Evolutionary conservation across 2,329 filamentous ascomycete species (phyloP).

Genomic region (Cryphonectria japonica): DNA sequence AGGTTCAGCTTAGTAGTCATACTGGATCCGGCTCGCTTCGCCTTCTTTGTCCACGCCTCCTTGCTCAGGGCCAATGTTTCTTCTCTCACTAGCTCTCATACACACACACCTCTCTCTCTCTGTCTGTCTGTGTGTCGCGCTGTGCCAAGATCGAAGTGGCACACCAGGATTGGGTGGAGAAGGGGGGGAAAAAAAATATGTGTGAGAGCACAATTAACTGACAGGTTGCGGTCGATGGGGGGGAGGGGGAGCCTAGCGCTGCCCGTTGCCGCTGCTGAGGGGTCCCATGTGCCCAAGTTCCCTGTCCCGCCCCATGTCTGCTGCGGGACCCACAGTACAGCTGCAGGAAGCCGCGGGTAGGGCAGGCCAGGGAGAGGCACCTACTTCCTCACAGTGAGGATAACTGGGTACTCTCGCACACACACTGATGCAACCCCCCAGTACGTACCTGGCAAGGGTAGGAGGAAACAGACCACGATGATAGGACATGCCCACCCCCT

Average conservation of each 20-base stretch:
- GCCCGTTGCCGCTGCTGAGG: conserved; percentile 4
- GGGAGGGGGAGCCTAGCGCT: conserved; percentile 2
- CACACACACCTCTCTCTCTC: not conserved
- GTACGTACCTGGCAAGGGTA: not conserved
- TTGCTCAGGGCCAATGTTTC: not conserved
- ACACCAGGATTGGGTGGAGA: not conserved
- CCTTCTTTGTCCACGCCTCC: not conserved
- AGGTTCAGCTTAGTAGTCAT: not conserved
- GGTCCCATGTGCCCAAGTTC: conserved; percentile 1
- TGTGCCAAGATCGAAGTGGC: not conserved
- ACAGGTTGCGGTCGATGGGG: conserved; percentile 2
- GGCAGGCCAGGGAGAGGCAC: conserved; percentile 2
- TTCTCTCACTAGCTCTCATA: not conserved
- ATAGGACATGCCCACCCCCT: not conserved
- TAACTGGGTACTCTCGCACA: not conserved
- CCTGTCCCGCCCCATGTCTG: conserved; percentile 6
- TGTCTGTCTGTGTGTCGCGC: no score
- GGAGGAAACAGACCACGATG: not conserved
- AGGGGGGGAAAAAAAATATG: not conserved
- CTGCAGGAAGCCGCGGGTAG: conserved; percentile 6
- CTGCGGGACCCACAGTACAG: conserved; percentile 2
- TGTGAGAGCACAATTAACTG: not conserved
- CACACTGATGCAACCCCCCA: not conserved
- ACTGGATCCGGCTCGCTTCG: not conserved
- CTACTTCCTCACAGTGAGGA: not conserved